Conservation (phyloP, 441 rosid species). For the Populus trichocarpa region DNA sequence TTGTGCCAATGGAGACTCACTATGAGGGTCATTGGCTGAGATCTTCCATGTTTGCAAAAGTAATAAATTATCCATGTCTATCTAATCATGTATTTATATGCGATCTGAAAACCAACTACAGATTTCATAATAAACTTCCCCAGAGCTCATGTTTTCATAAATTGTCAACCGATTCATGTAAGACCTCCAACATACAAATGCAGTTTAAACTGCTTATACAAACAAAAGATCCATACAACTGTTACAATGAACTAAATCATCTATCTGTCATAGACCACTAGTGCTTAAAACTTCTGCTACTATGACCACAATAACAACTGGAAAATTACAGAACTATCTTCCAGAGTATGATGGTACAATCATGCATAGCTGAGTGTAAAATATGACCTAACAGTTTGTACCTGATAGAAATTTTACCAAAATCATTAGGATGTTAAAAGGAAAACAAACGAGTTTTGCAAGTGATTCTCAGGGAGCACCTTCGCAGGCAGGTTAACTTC, state of each 20-base stretch:
- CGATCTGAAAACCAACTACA: neutral
- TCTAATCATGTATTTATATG: neutral
- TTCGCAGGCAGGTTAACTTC: conserved; percentile 34
- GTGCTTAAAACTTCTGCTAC: neutral
- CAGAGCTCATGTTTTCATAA: neutral
- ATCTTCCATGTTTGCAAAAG: neutral
- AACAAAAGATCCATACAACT: neutral
- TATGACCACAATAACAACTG: neutral
- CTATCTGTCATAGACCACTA: neutral
- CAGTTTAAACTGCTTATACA: neutral
- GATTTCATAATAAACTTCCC: neutral
- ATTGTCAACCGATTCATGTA: neutral
- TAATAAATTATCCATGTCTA: neutral
- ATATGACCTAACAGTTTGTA: neutral
- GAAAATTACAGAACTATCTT: neutral
- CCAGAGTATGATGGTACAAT: neutral
- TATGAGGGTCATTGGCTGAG: neutral
- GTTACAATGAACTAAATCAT: neutral
- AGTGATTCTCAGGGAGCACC: conserved; percentile 33
- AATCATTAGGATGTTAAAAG: neutral
- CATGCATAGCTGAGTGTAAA: neutral
- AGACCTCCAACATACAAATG: neutral
- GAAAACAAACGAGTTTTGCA: neutral
- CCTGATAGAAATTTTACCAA: neutral
- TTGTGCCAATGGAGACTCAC: neutral